These are phyloP conservation scores for Taxillus chinensis DNA, from an alignment of 164 flowering plant genomes.

Conservation along the genomic window DNA sequence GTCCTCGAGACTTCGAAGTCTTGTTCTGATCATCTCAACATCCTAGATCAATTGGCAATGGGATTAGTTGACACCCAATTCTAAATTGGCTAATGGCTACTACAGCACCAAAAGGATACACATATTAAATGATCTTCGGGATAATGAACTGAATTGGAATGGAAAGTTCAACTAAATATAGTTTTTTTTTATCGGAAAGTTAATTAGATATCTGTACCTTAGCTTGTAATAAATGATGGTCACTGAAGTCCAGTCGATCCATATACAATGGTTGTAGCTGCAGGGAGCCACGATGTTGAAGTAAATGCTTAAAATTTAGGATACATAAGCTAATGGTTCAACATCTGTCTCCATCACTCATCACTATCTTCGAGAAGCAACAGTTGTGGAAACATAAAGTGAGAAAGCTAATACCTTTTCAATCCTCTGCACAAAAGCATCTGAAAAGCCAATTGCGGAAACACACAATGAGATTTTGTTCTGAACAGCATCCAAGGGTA, in stretches of 20 bases:
- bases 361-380: neutral
- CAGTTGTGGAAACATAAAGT: neutral
- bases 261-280: slow-evolving; percentile 62
- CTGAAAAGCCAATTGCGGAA: slow-evolving; percentile 68
- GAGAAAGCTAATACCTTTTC: slow-evolving; percentile 33
- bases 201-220: slow-evolving; percentile 23
- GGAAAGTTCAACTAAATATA: neutral
- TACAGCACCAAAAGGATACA: neutral
- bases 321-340: too few species aligned
- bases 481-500: slow-evolving; percentile 31
- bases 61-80: neutral
- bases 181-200: neutral
- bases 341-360: too few species aligned
- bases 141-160: neutral
- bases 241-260: slow-evolving; percentile 65
- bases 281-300: slow-evolving; percentile 8
- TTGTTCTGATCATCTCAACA: slow-evolving; percentile 32
- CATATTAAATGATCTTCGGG: neutral
- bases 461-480: slow-evolving; percentile 45
- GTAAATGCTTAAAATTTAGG: too few species aligned
- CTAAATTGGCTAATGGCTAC: neutral
- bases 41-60: slow-evolving; percentile 33
- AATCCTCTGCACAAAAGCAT: slow-evolving; percentile 43
- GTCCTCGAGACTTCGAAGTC: slow-evolving; percentile 31
- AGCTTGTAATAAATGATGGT: slow-evolving; percentile 55